Evolutionary conservation across 805 yeast genomes (phyloP).

Genomic region (Cyberlindnera bimundalis): DNA sequence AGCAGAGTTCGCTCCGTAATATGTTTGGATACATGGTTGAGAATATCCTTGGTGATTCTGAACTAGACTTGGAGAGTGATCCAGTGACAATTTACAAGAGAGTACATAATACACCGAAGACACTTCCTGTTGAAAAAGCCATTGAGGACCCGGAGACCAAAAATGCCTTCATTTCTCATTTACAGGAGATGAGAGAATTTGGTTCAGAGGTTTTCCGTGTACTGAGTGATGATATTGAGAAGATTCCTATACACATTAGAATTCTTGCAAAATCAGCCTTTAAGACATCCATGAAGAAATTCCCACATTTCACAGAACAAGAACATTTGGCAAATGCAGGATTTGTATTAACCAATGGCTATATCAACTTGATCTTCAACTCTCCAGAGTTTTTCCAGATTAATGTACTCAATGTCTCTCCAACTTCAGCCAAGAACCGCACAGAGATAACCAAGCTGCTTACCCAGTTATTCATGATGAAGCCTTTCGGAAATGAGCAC

Average conservation of each 20-base stretch:
- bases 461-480: slow-evolving; percentile 63
- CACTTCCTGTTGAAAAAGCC: slow-evolving; percentile 59
- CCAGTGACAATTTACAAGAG: slow-evolving; percentile 56
- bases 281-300: slow-evolving; percentile 37
- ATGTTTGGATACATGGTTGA: slow-evolving; percentile 39
- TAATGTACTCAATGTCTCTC: slow-evolving; percentile 22
- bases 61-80: slow-evolving; percentile 71
- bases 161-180: slow-evolving; percentile 61
- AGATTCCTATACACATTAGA: slow-evolving; percentile 55
- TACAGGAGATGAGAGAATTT: slow-evolving; percentile 70
- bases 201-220: slow-evolving; percentile 57
- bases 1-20: slow-evolving; percentile 29
- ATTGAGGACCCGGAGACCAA: slow-evolving; percentile 79
- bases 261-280: slow-evolving; percentile 49
- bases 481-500: slow-evolving; percentile 57
- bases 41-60: slow-evolving; percentile 32
- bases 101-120: slow-evolving; percentile 37
- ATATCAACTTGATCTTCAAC: slow-evolving; percentile 43
- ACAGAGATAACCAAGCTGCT: slow-evolving; percentile 54
- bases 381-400: slow-evolving; percentile 60
- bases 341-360: slow-evolving; percentile 53
- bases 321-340: slow-evolving; percentile 67
- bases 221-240: slow-evolving; percentile 41
- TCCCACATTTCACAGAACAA: slow-evolving; percentile 57
- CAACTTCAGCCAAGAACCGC: slow-evolving; percentile 43